Evolutionary conservation across 139 green algal genomes (phyloP).

Genomic region (Ostreobium quekettii): DNA sequence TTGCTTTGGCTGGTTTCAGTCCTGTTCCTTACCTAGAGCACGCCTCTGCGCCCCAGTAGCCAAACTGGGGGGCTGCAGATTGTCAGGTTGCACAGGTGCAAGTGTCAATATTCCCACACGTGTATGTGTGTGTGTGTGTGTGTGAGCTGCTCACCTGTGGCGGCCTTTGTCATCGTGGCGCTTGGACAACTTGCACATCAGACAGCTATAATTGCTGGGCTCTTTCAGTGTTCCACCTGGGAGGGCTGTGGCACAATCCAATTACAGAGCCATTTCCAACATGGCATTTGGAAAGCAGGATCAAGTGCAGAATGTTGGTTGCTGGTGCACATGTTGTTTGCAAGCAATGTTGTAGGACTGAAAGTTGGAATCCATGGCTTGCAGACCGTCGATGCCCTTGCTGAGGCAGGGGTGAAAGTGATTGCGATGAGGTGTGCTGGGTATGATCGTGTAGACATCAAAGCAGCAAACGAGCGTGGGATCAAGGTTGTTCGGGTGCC

Average conservation of each 20-base stretch:
- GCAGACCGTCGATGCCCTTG: conserved; percentile 43
- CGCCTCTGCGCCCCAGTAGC: not conserved
- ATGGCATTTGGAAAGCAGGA: not conserved
- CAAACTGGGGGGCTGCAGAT: no score
- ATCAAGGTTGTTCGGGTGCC: conserved; percentile 58
- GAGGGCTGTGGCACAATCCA: not conserved
- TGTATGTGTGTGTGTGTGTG: not conserved
- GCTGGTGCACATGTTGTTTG: not conserved
- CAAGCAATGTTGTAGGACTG: not conserved
- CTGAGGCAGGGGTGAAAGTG: conserved; percentile 39
- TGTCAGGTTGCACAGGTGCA: no score
- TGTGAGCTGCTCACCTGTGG: not conserved
- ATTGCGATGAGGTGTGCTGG: conserved; percentile 69
- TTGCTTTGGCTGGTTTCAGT: not conserved
- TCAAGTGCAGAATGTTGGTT: not conserved
- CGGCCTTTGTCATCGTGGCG: not conserved
- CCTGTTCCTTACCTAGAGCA: no score
- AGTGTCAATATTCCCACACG: not conserved
- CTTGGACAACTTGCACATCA: not conserved
- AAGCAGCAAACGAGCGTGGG: conserved; percentile 26
- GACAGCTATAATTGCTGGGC: not conserved
- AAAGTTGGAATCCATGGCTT: not conserved
- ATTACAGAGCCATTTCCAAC: not conserved
- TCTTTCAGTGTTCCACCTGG: not conserved
- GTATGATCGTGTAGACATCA: conserved; percentile 53